Percentiles rank a stretch among this genome's conserved stretches.
These are phyloP conservation scores for Cynara cardunculus DNA, from an alignment of 129 eudicot species.

Conservation along the genomic window DNA sequence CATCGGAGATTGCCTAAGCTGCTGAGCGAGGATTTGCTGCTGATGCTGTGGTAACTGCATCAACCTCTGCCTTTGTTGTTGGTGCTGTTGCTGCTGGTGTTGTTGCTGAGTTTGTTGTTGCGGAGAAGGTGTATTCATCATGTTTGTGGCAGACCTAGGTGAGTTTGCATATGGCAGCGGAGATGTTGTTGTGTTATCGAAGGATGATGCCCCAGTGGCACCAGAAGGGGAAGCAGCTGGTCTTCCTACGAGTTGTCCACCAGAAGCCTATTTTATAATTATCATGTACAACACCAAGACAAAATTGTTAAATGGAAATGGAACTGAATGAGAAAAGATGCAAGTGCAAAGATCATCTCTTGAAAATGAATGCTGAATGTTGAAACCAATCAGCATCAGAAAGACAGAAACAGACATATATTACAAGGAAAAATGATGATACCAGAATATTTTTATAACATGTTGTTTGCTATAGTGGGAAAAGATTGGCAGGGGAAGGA, in stretches of 20 bases:
- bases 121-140: slow-evolving; percentile 93
- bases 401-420: neutral
- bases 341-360: neutral
- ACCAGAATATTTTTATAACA: neutral
- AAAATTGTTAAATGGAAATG: neutral
- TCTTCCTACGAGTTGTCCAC: slow-evolving; percentile 76
- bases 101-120: slow-evolving; percentile 83
- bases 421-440: neutral
- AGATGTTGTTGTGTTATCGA: slow-evolving; percentile 80
- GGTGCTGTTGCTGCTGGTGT: slow-evolving; percentile 53
- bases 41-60: slow-evolving; percentile 88
- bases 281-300: neutral
- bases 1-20: slow-evolving; percentile 83
- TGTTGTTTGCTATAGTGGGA: neutral
- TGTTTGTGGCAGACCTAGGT: slow-evolving; percentile 76
- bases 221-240: slow-evolving; percentile 91
- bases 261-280: slow-evolving; percentile 57
- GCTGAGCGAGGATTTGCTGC: slow-evolving; percentile 76
- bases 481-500: neutral
- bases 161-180: slow-evolving; percentile 78
- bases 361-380: no score
- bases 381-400: no score
- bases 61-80: slow-evolving; percentile 62
- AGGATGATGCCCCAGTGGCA: slow-evolving; percentile 50
- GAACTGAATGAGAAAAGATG: neutral